phyloP scores from a whole-genome alignment of 2,329 filamentous ascomycete genomes.

The Dothideomycetidae sp. region DNA sequence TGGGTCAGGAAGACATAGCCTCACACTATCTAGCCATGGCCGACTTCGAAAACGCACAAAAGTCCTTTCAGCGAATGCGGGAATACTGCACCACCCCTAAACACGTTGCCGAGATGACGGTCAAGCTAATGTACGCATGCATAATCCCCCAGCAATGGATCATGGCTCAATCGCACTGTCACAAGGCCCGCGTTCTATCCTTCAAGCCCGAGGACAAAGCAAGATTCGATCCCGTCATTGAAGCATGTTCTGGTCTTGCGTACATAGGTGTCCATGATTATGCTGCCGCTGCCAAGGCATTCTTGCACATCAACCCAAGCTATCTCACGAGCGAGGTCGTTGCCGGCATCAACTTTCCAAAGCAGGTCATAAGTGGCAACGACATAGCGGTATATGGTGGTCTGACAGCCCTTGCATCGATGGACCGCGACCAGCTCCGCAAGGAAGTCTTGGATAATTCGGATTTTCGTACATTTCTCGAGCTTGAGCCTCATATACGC shows the following conservation, averaged over 20 bases:
- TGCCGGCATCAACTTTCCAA: constrained; percentile 44
- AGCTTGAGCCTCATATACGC: constrained; percentile 85
- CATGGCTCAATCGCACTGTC: constrained; percentile 39
- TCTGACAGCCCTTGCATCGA: constrained; percentile 76
- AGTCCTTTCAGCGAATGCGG: constrained; percentile 74
- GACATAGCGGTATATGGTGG: constrained; percentile 88
- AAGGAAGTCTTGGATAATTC: constrained; percentile 62
- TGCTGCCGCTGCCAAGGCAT: constrained; percentile 53
- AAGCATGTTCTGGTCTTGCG: constrained; percentile 46
- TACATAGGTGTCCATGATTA: constrained; percentile 44
- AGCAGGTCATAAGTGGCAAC: constrained; percentile 63
- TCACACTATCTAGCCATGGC: constrained; percentile 59
- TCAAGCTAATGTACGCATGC: constrained; percentile 61
- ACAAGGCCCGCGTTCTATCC: constrained; percentile 29
- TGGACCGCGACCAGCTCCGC: constrained; percentile 67
- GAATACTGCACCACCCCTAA: constrained; percentile 73
- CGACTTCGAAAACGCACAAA: constrained; percentile 55
- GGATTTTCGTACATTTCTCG: constrained; percentile 72
- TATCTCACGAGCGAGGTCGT: constrained; percentile 29
- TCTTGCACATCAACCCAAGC: constrained; percentile 48
- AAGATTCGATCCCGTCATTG: constrained; percentile 51
- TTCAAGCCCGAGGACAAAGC: constrained; percentile 43
- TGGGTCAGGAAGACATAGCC: constrained; percentile 87
- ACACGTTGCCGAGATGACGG: constrained; percentile 70
- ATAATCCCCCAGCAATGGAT: constrained; percentile 66